phyloP scores from a whole-genome alignment of 192 early-diverging fungal genomes.

The Spinellus fusiger region DNA sequence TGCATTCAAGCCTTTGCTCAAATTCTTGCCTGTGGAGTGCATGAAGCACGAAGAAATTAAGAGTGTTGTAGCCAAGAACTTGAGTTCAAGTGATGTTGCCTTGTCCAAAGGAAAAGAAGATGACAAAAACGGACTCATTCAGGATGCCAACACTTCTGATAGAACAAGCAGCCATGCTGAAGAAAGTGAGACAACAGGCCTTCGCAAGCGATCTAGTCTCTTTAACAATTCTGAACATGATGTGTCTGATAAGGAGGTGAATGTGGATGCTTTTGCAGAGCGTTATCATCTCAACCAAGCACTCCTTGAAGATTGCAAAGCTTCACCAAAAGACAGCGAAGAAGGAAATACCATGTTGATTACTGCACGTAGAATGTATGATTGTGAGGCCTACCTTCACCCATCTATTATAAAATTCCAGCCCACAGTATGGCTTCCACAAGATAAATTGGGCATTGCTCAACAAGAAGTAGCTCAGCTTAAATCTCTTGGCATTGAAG shows the following conservation, averaged over 20 bases:
- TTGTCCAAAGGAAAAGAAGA: background rate
- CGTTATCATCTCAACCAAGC: background rate
- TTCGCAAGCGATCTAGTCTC: too few species aligned
- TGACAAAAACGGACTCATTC: background rate
- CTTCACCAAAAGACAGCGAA: background rate
- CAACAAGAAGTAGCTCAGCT: conserved; percentile 29
- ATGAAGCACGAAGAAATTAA: background rate
- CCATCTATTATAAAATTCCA: conserved; percentile 30
- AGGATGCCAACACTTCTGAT: background rate
- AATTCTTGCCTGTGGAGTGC: conserved; percentile 33
- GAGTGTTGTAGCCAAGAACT: background rate
- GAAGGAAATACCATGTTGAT: background rate
- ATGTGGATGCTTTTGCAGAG: background rate
- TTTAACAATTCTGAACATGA: too few species aligned
- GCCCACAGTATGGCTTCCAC: conserved; percentile 45
- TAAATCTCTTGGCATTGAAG: conserved; percentile 19
- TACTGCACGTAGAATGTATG: conserved; percentile 11
- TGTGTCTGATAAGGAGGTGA: background rate
- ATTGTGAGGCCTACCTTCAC: conserved; percentile 37
- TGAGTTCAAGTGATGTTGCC: background rate
- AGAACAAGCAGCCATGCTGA: background rate
- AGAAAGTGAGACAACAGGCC: background rate
- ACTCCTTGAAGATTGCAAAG: background rate
- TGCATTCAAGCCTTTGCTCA: conserved; percentile 37
- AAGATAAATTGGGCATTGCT: conserved; percentile 37